Evolutionary conservation across 2,329 filamentous ascomycete genomes (phyloP).

Genomic region (Colletotrichum spaethianum): DNA sequence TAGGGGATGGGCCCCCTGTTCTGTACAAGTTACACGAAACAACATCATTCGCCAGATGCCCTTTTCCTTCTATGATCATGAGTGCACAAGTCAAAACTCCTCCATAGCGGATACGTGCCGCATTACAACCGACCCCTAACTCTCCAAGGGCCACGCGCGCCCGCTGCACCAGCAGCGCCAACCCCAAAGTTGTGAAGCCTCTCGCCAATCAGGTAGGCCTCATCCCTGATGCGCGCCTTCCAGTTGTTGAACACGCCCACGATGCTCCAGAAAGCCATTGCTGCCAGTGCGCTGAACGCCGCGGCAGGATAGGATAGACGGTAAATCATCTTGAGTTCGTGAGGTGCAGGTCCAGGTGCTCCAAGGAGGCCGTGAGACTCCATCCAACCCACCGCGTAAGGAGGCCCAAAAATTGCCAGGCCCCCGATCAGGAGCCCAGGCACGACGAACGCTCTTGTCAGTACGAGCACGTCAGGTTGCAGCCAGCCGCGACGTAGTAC

Average conservation of each 20-base stretch:
- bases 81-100: not conserved
- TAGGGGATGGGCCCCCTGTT: not conserved
- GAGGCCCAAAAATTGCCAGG: conserved; percentile 74
- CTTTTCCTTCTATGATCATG: conserved; percentile 3
- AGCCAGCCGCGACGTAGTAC: conserved; percentile 83
- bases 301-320: conserved; percentile 79
- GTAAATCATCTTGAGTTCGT: conserved; percentile 56
- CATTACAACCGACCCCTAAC: conserved; percentile 51
- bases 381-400: conserved; percentile 43
- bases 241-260: conserved; percentile 78
- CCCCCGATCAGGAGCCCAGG: conserved; percentile 76
- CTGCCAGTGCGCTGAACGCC: conserved; percentile 57
- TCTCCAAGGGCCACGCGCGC: conserved; percentile 54
- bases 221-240: conserved; percentile 88
- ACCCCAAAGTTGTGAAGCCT: conserved; percentile 91
- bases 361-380: conserved; percentile 38
- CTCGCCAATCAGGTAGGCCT: conserved; percentile 96
- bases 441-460: conserved; percentile 89
- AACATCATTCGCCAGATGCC: not conserved
- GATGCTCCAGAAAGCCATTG: conserved; percentile 66
- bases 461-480: conserved; percentile 81
- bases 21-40: conserved; percentile 16
- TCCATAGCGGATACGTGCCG: not conserved
- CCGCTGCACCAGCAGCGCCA: conserved; percentile 54
- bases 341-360: conserved; percentile 40